These are phyloP conservation scores for Ambrosia hybrid DNA, from an alignment of 140 eudicot genomes.

Conservation along the genomic window DNA sequence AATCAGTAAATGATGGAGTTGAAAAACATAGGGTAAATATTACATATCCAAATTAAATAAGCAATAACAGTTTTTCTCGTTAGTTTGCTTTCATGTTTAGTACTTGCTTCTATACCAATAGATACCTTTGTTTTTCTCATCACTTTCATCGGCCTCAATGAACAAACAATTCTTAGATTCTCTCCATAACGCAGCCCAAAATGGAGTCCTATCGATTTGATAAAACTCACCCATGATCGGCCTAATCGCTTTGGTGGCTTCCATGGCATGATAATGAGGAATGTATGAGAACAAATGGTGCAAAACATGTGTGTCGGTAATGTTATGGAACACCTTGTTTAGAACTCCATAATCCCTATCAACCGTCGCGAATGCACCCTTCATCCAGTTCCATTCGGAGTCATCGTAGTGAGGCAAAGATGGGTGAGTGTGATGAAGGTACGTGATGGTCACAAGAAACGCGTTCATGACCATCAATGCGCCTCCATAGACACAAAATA, in stretches of 20 bases:
- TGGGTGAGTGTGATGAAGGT: constrained; percentile 68
- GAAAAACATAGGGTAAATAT: too few species aligned
- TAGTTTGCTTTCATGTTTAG: neutral
- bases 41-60: too few species aligned
- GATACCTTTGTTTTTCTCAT: constrained; percentile 48
- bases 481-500: constrained; percentile 51
- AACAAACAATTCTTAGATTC: constrained; percentile 42
- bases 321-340: constrained; percentile 69
- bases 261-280: constrained; percentile 82
- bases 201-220: constrained; percentile 59
- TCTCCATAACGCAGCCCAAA: constrained; percentile 41
- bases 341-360: constrained; percentile 68
- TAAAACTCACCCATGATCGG: constrained; percentile 60
- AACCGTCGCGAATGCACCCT: constrained; percentile 63
- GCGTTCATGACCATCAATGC: constrained; percentile 68
- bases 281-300: constrained; percentile 68
- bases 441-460: constrained; percentile 59
- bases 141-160: constrained; percentile 52
- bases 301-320: constrained; percentile 66
- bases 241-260: constrained; percentile 64
- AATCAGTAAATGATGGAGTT: too few species aligned
- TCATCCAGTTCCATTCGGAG: constrained; percentile 72
- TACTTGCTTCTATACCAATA: constrained; percentile 55
- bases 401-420: constrained; percentile 66
- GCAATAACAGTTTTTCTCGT: too few species aligned